Evolutionary conservation across 352 stramenopile species (phyloP).

Genomic region (Phytophthora meadii): DNA sequence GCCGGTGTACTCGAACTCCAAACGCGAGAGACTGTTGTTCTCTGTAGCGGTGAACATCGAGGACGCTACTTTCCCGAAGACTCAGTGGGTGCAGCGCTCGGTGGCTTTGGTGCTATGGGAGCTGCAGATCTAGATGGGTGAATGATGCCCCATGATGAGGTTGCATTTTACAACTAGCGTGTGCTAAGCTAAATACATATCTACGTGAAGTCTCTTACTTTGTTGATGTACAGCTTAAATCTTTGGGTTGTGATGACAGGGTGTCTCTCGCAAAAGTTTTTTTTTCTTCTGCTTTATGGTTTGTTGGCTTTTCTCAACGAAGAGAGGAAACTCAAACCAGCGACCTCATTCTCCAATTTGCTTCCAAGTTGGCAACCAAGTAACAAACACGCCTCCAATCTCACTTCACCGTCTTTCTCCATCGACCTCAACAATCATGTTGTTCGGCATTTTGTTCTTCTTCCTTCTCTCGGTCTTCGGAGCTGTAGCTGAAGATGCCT

Average conservation of each 20-base stretch:
- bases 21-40: conserved; percentile 81
- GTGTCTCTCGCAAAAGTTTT: no score
- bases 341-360: conserved; percentile 40
- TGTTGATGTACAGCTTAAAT: background rate
- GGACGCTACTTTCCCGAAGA: conserved; percentile 53
- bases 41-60: conserved; percentile 78
- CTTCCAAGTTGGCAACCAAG: conserved; percentile 26
- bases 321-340: background rate
- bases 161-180: conserved; percentile 13
- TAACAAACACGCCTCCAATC: conserved; percentile 8
- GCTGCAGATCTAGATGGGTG: conserved; percentile 38
- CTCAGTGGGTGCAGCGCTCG: conserved; percentile 82
- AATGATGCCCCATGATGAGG: conserved; percentile 1
- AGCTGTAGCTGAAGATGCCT: conserved; percentile 32
- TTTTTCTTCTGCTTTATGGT: no score
- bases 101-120: conserved; percentile 88
- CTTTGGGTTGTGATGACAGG: no score
- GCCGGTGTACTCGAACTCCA: conserved; percentile 87
- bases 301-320: background rate
- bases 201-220: no score
- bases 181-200: no score
- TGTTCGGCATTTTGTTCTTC: conserved; percentile 13
- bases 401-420: background rate
- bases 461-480: conserved; percentile 22
- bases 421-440: conserved; percentile 21